phyloP scores from a whole-genome alignment of 2,329 filamentous ascomycete genomes.

The Metarhizium humberi region DNA sequence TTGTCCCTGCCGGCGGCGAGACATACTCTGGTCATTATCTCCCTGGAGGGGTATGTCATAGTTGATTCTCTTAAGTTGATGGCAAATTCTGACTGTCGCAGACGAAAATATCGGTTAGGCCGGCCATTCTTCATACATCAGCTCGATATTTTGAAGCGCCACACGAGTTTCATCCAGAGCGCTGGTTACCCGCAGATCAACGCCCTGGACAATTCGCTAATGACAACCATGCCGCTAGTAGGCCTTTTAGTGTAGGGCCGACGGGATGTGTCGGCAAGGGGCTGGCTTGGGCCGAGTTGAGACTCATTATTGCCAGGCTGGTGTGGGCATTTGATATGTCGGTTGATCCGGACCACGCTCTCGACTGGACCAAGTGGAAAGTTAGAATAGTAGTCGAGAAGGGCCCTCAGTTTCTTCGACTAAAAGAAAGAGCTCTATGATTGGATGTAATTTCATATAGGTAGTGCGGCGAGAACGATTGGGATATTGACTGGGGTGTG shows the following conservation, averaged over 20 bases:
- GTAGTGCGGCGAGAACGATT: too few species aligned
- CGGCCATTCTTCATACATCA: not conserved
- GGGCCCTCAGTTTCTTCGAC: not conserved
- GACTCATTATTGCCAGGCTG: not conserved
- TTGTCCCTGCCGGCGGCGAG: not conserved
- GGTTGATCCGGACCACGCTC: not conserved
- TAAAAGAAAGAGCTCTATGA: not conserved
- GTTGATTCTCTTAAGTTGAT: not conserved
- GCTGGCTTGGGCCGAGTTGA: not conserved
- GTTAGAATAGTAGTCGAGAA: not conserved
- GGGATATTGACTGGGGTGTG: too few species aligned
- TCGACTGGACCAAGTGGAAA: not conserved
- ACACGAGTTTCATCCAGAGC: not conserved
- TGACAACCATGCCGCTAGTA: not conserved
- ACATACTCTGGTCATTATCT: not conserved
- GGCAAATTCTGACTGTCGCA: not conserved
- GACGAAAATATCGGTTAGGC: not conserved
- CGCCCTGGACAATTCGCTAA: not conserved
- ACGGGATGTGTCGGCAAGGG: not conserved
- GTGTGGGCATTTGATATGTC: not conserved
- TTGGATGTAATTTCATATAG: too few species aligned
- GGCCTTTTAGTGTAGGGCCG: not conserved
- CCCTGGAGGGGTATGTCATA: not conserved
- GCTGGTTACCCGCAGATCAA: not conserved
- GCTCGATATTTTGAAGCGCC: not conserved